Conservation (phyloP, 192 early-diverging fungal genomes). For the Lobulomyces angularis region DNA sequence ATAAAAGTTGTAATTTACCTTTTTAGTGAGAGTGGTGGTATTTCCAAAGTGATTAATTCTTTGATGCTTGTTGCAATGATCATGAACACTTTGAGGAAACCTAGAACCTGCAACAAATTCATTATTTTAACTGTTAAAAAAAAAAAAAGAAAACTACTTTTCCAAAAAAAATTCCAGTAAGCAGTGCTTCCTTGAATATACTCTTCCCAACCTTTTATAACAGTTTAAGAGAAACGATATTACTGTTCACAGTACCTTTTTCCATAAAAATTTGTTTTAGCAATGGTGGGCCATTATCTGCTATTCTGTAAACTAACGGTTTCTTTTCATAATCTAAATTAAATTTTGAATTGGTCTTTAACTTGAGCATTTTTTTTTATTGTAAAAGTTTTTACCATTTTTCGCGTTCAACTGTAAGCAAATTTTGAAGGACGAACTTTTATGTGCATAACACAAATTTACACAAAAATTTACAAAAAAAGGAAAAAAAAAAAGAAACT, state of each 20-base stretch:
- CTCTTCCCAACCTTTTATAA: background rate
- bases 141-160: too few relatives aligned
- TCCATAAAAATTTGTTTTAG: conserved; percentile 14
- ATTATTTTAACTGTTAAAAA: too few relatives aligned
- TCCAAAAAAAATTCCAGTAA: background rate
- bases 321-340: too few relatives aligned
- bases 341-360: too few relatives aligned
- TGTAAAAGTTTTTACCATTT: too few relatives aligned
- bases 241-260: conserved; percentile 3
- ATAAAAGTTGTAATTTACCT: conserved; percentile 9
- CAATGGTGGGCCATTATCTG: conserved; percentile 16
- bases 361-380: too few relatives aligned
- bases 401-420: too few relatives aligned
- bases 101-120: too few relatives aligned
- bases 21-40: conserved; percentile 22
- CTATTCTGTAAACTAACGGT: conserved; percentile 14
- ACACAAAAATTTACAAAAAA: too few relatives aligned
- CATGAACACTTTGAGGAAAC: conserved; percentile 21
- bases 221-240: background rate
- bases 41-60: conserved; percentile 37
- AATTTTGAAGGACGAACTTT: too few relatives aligned
- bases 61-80: conserved; percentile 17
- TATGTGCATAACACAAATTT: too few relatives aligned
- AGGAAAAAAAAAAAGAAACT: too few relatives aligned
- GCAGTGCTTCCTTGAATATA: background rate